These are phyloP conservation scores for Oryza meridionalis DNA, from an alignment of 176 grass and related monocot species.

Conservation along the genomic window DNA sequence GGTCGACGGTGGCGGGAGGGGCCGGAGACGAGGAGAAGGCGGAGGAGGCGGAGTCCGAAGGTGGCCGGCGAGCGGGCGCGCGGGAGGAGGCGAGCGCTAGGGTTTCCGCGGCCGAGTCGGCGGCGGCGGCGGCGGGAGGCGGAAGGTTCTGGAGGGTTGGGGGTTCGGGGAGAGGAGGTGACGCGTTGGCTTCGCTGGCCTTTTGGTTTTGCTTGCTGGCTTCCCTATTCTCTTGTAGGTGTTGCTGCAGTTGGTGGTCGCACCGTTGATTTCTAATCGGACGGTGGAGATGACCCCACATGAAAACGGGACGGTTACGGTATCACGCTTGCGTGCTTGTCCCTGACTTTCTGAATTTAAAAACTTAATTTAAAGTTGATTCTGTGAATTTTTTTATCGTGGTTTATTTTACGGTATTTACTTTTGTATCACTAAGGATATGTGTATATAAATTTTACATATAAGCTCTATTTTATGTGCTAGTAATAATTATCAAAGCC, in stretches of 20 bases:
- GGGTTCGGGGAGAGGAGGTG: neutral
- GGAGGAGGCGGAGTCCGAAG: neutral
- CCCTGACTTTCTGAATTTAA: too few relatives aligned
- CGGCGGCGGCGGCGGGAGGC: neutral
- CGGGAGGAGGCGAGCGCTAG: neutral
- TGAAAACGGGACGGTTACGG: neutral
- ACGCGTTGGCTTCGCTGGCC: neutral
- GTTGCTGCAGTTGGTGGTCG: too few relatives aligned
- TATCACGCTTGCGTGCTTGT: too few relatives aligned
- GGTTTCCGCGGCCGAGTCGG: slow-evolving; percentile 21
- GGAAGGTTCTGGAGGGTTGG: slow-evolving; percentile 45
- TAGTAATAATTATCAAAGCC: too few relatives aligned
- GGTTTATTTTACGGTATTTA: too few relatives aligned
- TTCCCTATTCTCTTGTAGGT: neutral
- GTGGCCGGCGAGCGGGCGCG: neutral
- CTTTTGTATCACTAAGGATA: too few relatives aligned
- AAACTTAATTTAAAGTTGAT: too few relatives aligned
- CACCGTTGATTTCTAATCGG: neutral
- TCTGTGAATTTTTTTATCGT: too few relatives aligned
- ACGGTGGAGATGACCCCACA: neutral
- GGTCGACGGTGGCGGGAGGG: neutral
- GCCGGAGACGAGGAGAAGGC: neutral
- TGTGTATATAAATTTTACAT: too few relatives aligned
- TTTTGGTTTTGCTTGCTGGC: neutral
- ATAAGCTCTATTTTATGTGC: too few relatives aligned